Evolutionary conservation across 1,284 basidiomycete species (phyloP).

Genomic region (Ustilago xerochloae): DNA sequence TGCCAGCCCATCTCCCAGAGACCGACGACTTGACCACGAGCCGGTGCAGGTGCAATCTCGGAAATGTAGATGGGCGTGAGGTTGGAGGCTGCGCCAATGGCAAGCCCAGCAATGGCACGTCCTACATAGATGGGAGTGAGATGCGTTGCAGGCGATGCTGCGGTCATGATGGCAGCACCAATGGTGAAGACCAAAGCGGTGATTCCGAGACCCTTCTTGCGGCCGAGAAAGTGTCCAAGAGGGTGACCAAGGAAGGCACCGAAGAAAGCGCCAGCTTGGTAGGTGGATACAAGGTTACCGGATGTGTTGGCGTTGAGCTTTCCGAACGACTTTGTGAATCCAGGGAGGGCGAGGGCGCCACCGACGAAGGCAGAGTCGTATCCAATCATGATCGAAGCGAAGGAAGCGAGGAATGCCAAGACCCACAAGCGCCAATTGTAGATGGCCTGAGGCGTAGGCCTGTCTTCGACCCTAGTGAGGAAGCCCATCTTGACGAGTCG

Average conservation of each 20-base stretch:
- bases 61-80: slow-evolving; percentile 68
- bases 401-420: slow-evolving; percentile 69
- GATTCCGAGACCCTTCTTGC: slow-evolving; percentile 52
- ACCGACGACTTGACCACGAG: slow-evolving; percentile 72
- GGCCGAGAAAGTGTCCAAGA: slow-evolving; percentile 34
- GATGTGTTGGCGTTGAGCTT: slow-evolving; percentile 61
- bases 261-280: slow-evolving; percentile 70
- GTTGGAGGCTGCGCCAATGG: slow-evolving; percentile 68
- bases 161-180: slow-evolving; percentile 60
- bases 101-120: slow-evolving; percentile 69
- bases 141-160: slow-evolving; percentile 31
- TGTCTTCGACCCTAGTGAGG: slow-evolving; percentile 67
- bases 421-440: slow-evolving; percentile 72
- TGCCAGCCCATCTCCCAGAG: slow-evolving; percentile 71
- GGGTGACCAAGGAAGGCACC: slow-evolving; percentile 52
- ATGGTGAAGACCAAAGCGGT: slow-evolving; percentile 56
- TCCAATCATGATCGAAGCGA: slow-evolving; percentile 71
- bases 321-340: slow-evolving; percentile 71
- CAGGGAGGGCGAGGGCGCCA: slow-evolving; percentile 70
- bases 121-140: slow-evolving; percentile 65
- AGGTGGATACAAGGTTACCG: slow-evolving; percentile 72
- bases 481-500: slow-evolving; percentile 23
- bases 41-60: slow-evolving; percentile 69
- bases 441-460: slow-evolving; percentile 71
- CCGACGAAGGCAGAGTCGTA: slow-evolving; percentile 72